Percentiles rank a stretch among this genome's conserved stretches.
Conservation (phyloP, 257 asterid species). For the Orobanche coerulescens region DNA sequence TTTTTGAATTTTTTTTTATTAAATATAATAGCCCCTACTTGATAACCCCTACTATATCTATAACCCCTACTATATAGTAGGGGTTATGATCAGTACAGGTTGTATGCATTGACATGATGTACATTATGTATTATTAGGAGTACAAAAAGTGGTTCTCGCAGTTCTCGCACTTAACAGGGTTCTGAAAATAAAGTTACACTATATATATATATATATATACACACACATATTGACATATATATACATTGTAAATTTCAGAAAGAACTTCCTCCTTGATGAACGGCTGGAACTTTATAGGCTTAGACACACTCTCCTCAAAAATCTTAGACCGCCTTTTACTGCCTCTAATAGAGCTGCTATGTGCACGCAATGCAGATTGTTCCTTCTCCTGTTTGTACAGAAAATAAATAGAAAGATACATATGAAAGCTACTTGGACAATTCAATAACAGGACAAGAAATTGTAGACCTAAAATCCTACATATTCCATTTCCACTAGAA, state of each 20-base stretch:
- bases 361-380: slow-evolving; percentile 90
- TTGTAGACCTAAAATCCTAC: neutral
- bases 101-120: too few species aligned
- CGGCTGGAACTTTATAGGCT: slow-evolving; percentile 49
- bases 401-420: slow-evolving; percentile 7
- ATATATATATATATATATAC: slow-evolving; percentile 45
- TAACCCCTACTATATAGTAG: too few species aligned
- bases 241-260: slow-evolving; percentile 63
- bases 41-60: too few species aligned
- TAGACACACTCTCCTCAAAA: slow-evolving; percentile 42
- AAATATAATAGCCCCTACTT: too few species aligned
- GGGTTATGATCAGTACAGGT: too few species aligned
- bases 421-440: slow-evolving; percentile 2
- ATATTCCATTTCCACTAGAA: neutral
- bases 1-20: too few species aligned
- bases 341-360: slow-evolving; percentile 67
- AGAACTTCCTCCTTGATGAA: slow-evolving; percentile 80
- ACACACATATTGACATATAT: slow-evolving; percentile 38
- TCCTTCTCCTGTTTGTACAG: slow-evolving; percentile 60
- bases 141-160: too few species aligned
- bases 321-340: slow-evolving; percentile 35
- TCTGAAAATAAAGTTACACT: slow-evolving; percentile 7
- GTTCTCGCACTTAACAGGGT: too few species aligned
- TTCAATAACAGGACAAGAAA: neutral
- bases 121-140: too few species aligned